Conservation (phyloP, 495 filamentous ascomycete species). For the Ascodesmis nigricans region DNA sequence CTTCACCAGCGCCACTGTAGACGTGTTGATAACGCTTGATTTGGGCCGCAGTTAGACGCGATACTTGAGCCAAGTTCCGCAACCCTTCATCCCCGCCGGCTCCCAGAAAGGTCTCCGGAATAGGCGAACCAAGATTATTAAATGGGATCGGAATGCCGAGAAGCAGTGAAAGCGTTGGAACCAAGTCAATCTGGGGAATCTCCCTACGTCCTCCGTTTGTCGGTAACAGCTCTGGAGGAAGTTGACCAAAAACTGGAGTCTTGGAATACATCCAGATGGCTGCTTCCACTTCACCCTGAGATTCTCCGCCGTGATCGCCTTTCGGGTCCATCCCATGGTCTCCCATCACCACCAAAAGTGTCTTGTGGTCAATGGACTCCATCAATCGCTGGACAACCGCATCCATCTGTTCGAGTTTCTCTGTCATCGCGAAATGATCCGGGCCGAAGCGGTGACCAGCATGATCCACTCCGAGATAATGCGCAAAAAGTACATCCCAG, state of each 20-base stretch:
- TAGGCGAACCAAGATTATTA: conserved; percentile 89
- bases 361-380: conserved; percentile 53
- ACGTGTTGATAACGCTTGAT: conserved; percentile 68
- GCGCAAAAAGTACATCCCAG: conserved; percentile 86
- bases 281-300: conserved; percentile 80
- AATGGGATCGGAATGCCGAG: conserved; percentile 85
- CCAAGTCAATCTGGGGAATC: conserved; percentile 88
- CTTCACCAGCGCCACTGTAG: conserved; percentile 29
- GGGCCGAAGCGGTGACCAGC: conserved; percentile 92
- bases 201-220: conserved; percentile 29
- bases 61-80: conserved; percentile 51
- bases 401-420: conserved; percentile 86
- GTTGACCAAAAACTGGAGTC: conserved; percentile 55
- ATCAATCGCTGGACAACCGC: conserved; percentile 48
- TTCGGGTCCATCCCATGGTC: conserved; percentile 97
- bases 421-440: conserved; percentile 72
- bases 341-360: conserved; percentile 83
- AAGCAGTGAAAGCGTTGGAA: conserved; percentile 70
- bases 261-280: conserved; percentile 98
- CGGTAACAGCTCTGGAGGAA: conserved; percentile 18
- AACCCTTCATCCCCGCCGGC: conserved; percentile 37
- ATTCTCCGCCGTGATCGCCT: conserved; percentile 92
- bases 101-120: conserved; percentile 80
- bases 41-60: conserved; percentile 57
- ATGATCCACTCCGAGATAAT: conserved; percentile 91